These are phyloP conservation scores for Solanum peruvianum DNA, from an alignment of 257 asterid genomes.

Conservation along the genomic window DNA sequence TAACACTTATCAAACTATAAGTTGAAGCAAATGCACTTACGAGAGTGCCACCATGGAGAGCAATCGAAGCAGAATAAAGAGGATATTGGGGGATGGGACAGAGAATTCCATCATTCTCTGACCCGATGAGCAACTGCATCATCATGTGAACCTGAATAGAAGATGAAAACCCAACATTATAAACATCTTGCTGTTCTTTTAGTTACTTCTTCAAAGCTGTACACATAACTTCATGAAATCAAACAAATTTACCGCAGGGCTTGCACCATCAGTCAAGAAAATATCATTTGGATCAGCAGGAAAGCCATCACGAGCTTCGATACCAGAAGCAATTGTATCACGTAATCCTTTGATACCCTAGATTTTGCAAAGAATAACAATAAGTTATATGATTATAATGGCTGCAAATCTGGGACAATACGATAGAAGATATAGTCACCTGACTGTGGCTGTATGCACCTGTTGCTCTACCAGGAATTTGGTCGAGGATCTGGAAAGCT, in stretches of 20 bases:
- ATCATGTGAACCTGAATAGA: constrained; percentile 88
- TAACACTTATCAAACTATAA: neutral
- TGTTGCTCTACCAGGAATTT: constrained; percentile 97
- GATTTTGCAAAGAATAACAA: neutral
- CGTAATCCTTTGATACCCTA: constrained; percentile 96
- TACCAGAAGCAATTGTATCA: constrained; percentile 86
- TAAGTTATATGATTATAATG: neutral
- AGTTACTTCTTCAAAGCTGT: neutral
- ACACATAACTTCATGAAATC: neutral
- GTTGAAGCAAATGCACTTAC: constrained; percentile 25
- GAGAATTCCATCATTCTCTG: constrained; percentile 75
- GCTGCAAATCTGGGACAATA: neutral
- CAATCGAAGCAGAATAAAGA: constrained; percentile 69
- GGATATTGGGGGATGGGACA: constrained; percentile 99
- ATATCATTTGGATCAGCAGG: constrained; percentile 90
- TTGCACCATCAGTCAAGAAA: constrained; percentile 98
- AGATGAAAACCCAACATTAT: neutral
- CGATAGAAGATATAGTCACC: constrained; percentile 22
- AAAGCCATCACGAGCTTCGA: constrained; percentile 94
- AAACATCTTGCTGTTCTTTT: neutral
- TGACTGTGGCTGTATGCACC: constrained; percentile 99
- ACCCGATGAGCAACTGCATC: constrained; percentile 87
- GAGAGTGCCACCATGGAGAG: constrained; percentile 96
- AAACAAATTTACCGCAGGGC: constrained; percentile 70
- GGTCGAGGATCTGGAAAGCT: constrained; percentile 82